Base-by-base conservation (phyloP, 305 asterid species). In the Fraxinus baroniana region DNA sequence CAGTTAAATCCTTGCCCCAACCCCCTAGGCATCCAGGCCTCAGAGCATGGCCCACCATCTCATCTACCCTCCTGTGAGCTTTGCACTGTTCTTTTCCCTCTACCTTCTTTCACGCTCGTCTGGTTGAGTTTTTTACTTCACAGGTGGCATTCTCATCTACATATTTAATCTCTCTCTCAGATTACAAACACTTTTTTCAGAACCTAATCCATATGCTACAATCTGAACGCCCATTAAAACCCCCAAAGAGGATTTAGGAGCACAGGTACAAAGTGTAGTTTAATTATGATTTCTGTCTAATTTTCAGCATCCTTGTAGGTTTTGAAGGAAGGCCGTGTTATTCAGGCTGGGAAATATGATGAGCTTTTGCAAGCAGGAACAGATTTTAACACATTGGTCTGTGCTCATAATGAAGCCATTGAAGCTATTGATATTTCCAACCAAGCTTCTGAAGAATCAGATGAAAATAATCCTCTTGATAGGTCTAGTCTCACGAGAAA, bases 301-400 rank as follows among this genome's bases (percentile, higher is more conserved):
- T 37, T 55, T 80, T 74, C 74, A 26, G 68, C 44, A 77, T 60
- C 57, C 62, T 79, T 86, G 84, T 84, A 94, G 98, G 98, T 94
- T 88, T 89, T 97, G 75, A 97, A 92, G 91, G 99, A 93, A 84
- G 98, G 99, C 44, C 92, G 78, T 60, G 89, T 97, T 60, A 92
- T 91, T 86, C 98, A 97, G 89, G 97, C 98, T 81, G 99, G 99
- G 79, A 94, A 89, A 89, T 97, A 97, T 33, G 98, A 97, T 24
- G 98, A 94, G 78, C 99, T 97, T 86, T 83, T 97, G 90, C 95
- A 89, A 91, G 94, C 95, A 39, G 99, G 99, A 86, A 97, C 99
- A 36, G 98, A 94, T 88, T 94, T 97, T 81, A 91, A 85, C 81
- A 88, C 97, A 57, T 84, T 97, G 86, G 97, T 97, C 80, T 92